A percentile compares a stretch with the other conserved stretches of the same genome.
These are phyloP conservation scores for Aspergillus amoenus DNA, from an alignment of 2,329 filamentous ascomycete species.

Conservation along the genomic window DNA sequence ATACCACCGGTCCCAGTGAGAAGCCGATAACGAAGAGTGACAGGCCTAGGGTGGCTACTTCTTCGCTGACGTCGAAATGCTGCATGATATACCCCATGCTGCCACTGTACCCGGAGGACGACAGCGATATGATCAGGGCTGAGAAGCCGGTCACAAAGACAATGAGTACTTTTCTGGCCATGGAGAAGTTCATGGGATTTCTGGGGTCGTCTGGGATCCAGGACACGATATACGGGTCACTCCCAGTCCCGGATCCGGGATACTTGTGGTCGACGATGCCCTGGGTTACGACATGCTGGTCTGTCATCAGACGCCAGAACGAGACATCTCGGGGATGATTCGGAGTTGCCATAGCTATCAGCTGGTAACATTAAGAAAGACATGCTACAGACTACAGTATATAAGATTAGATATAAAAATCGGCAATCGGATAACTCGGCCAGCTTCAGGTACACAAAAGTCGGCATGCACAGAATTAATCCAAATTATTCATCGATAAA, in stretches of 20 bases:
- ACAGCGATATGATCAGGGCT: constrained; percentile 44
- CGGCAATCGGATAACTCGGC: too few relatives aligned
- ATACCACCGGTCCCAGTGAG: constrained; percentile 47
- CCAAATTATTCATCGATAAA: too few relatives aligned
- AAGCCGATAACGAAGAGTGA: constrained; percentile 50
- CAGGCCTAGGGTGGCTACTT: constrained; percentile 44
- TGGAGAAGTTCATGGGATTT: constrained; percentile 40
- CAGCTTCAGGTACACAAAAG: too few relatives aligned
- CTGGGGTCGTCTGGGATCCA: constrained; percentile 45
- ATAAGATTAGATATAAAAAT: too few relatives aligned
- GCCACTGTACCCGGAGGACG: constrained; percentile 45
- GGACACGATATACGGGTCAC: constrained; percentile 44
- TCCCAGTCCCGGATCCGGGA: constrained; percentile 40
- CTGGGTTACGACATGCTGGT: constrained; percentile 36
- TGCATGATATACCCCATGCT: constrained; percentile 35
- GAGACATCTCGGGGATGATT: constrained; percentile 27
- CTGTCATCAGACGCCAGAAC: constrained; percentile 34
- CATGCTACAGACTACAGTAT: too few relatives aligned
- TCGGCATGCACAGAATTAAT: too few relatives aligned
- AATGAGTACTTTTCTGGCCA: constrained; percentile 40
- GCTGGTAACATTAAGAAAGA: too few relatives aligned
- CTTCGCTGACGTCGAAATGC: constrained; percentile 35
- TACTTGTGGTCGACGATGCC: constrained; percentile 34
- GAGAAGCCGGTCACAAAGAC: constrained; percentile 39
- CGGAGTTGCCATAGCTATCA: too few relatives aligned